Evolutionary conservation across 2,329 filamentous ascomycete species (phyloP).

Genomic region (Cladosporium velox): DNA sequence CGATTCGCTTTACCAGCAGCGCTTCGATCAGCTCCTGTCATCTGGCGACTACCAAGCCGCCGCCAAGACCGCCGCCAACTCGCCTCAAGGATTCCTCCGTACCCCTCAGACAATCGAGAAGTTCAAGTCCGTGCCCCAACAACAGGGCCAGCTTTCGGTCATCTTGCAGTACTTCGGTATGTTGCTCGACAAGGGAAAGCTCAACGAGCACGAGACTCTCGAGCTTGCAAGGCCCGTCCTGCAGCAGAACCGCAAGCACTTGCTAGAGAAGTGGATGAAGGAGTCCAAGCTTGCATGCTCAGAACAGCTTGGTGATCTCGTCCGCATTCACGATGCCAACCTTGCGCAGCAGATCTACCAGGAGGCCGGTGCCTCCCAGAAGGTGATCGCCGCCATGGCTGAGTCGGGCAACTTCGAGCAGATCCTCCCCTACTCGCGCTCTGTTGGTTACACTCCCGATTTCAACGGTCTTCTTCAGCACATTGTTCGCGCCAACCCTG

Average conservation of each 20-base stretch:
- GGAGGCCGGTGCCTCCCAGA: conserved; percentile 85
- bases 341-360: conserved; percentile 88
- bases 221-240: conserved; percentile 92
- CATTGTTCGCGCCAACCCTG: conserved; percentile 77
- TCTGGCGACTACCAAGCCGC: conserved; percentile 82
- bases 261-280: conserved; percentile 96
- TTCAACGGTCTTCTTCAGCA: conserved; percentile 91
- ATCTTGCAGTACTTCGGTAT: conserved; percentile 98
- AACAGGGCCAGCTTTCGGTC: conserved; percentile 84
- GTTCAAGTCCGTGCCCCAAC: conserved; percentile 82
- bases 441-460: conserved; percentile 89
- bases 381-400: conserved; percentile 92
- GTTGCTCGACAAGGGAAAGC: conserved; percentile 87
- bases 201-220: conserved; percentile 92
- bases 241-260: conserved; percentile 88
- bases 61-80: conserved; percentile 95
- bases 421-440: conserved; percentile 86
- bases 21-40: conserved; percentile 85
- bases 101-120: conserved; percentile 94
- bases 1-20: conserved; percentile 87
- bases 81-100: conserved; percentile 90
- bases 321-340: conserved; percentile 84
- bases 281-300: conserved; percentile 96
- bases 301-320: conserved; percentile 92
- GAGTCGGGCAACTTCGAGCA: conserved; percentile 97